Conservation (phyloP, 2,329 filamentous ascomycete genomes). For the Trichoderma sp. region DNA sequence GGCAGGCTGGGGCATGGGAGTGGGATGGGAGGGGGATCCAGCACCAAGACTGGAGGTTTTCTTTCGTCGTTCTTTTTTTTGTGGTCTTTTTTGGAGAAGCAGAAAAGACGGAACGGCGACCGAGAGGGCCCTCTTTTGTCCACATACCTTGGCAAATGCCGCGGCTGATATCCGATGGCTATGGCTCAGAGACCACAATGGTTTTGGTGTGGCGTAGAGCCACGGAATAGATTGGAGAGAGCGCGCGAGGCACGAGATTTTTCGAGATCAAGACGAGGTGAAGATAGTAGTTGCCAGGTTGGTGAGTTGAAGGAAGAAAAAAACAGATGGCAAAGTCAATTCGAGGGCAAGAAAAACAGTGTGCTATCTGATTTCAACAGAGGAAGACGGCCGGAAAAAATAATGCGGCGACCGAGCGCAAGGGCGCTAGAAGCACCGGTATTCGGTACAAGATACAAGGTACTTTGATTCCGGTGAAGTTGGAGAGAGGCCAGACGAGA, state of each 20-base stretch:
- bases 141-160: constrained; percentile 4
- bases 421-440: constrained; percentile 20
- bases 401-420: constrained; percentile 26
- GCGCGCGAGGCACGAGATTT: background rate
- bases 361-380: background rate
- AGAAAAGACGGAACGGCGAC: background rate
- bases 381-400: background rate
- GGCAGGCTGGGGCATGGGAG: constrained; percentile 15
- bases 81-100: constrained; percentile 16
- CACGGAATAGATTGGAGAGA: too few relatives aligned
- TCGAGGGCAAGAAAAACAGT: background rate
- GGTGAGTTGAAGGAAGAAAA: background rate
- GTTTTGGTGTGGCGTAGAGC: background rate
- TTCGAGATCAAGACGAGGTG: background rate
- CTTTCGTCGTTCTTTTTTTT: background rate
- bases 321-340: background rate
- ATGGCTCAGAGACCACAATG: background rate
- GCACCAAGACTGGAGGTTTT: background rate
- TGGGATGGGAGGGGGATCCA: constrained; percentile 8
- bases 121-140: constrained; percentile 18
- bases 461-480: background rate
- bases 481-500: background rate
- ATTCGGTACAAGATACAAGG: background rate
- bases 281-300: background rate
- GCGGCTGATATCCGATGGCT: background rate